These are phyloP conservation scores for Areca catechu DNA, from an alignment of 176 grass and related monocot genomes.

Conservation along the genomic window DNA sequence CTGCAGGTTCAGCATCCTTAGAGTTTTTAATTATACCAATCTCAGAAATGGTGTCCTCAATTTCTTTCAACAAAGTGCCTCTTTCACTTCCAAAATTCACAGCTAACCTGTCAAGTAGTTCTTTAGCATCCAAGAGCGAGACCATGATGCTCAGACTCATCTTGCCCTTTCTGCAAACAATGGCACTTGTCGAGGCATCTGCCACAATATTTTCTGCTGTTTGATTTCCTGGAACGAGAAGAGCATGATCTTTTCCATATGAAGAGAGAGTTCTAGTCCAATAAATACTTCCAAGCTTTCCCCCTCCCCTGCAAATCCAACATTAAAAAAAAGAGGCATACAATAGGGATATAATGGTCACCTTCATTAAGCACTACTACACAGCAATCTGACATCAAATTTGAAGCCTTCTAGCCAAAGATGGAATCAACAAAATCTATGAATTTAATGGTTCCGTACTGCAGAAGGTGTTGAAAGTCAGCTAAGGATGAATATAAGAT, in stretches of 20 bases:
- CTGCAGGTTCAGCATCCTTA: neutral
- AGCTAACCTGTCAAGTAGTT: conserved; percentile 72
- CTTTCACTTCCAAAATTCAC: conserved; percentile 33
- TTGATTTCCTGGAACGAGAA: conserved; percentile 31
- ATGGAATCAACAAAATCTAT: conserved; percentile 67
- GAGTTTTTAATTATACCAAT: conserved; percentile 9
- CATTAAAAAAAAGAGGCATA: neutral
- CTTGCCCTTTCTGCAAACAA: conserved; percentile 97
- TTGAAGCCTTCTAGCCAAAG: conserved; percentile 55
- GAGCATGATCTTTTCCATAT: too few species aligned
- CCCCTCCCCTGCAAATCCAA: too few species aligned
- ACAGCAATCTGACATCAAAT: conserved; percentile 64
- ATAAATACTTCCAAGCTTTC: neutral
- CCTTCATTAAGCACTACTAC: conserved; percentile 63
- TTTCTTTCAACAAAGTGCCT: conserved; percentile 10
- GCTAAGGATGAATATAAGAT: conserved; percentile 46
- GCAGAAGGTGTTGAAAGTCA: conserved; percentile 80
- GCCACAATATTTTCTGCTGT: conserved; percentile 28
- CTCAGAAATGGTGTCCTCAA: conserved; percentile 7
- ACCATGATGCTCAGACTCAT: conserved; percentile 83
- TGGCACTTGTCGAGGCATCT: conserved; percentile 53
- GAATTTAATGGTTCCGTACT: conserved; percentile 79
- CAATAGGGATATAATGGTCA: conserved; percentile 7
- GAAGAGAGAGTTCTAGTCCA: too few species aligned
- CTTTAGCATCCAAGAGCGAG: conserved; percentile 62